phyloP scores from a whole-genome alignment of 495 filamentous ascomycete species.

The Tuber borchii region DNA sequence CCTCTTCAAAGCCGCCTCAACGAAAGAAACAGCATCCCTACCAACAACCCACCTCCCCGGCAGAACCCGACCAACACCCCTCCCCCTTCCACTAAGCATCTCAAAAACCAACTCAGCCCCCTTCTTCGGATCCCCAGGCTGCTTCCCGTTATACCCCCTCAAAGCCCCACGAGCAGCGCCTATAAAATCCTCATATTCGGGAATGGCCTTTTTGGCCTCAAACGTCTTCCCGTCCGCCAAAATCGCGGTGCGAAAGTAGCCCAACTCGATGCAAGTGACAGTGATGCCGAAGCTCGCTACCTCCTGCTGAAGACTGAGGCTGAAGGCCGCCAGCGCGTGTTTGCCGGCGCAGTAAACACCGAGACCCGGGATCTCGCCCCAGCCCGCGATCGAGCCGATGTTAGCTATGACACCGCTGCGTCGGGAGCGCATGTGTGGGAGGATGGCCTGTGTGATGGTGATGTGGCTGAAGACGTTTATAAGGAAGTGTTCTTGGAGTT shows the following conservation, averaged over 20 bases:
- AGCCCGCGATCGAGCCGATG: constrained; percentile 47
- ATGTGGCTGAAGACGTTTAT: constrained; percentile 3
- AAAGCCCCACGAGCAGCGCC: background rate
- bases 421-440: constrained; percentile 49
- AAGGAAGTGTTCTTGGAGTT: background rate
- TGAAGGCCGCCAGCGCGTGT: background rate
- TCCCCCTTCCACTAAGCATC: constrained; percentile 34
- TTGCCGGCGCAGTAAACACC: background rate
- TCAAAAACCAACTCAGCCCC: constrained; percentile 43
- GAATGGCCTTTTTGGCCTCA: background rate
- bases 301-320: constrained; percentile 48
- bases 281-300: constrained; percentile 48
- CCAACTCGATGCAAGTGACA: constrained; percentile 48
- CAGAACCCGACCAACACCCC: background rate
- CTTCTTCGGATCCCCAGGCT: constrained; percentile 44
- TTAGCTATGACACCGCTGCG: constrained; percentile 48
- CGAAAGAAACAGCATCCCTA: background rate
- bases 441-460: constrained; percentile 41
- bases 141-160: constrained; percentile 27
- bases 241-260: constrained; percentile 47
- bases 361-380: background rate
- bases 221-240: background rate
- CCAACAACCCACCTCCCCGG: background rate
- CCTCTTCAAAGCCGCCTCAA: background rate
- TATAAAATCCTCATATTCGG: background rate